Percentiles rank a stretch among this genome's conserved stretches.
phyloP scores from a whole-genome alignment of 2,329 filamentous ascomycete genomes.

The Albifimbria verrucaria region DNA sequence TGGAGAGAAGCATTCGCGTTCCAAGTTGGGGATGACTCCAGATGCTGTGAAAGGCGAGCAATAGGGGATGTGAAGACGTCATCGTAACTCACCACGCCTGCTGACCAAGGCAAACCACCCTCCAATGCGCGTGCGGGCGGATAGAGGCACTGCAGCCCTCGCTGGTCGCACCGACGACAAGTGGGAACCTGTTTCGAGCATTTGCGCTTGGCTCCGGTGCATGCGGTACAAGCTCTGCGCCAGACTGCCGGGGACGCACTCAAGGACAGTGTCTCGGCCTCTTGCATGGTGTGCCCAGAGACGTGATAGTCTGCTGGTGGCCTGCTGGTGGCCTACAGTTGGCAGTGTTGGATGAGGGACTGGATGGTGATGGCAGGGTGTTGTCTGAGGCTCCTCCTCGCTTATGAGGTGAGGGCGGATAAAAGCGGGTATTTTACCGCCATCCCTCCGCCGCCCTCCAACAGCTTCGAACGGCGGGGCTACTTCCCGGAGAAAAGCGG shows the following conservation, averaged over 20 bases:
- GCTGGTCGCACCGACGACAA: background rate
- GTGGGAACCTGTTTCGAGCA: background rate
- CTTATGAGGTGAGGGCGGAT: background rate
- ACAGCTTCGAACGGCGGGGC: background rate
- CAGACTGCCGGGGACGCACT: background rate
- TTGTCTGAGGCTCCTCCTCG: background rate
- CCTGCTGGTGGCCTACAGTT: background rate
- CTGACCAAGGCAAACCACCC: background rate
- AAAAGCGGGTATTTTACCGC: background rate
- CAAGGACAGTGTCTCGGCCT: background rate
- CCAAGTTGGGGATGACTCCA: background rate
- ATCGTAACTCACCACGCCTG: background rate
- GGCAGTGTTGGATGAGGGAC: background rate
- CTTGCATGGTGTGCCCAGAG: background rate
- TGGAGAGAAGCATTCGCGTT: background rate
- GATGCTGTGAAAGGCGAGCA: background rate
- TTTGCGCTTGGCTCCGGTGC: slow-evolving; percentile 1
- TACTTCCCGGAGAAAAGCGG: background rate
- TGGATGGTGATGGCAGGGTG: background rate
- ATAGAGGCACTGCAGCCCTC: background rate
- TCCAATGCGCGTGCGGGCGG: background rate
- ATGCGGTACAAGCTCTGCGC: background rate
- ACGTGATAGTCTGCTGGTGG: background rate
- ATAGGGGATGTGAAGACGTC: background rate
- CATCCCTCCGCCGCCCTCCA: background rate